Conservation (phyloP, 345 rosid species). For the Ceriops tagal region DNA sequence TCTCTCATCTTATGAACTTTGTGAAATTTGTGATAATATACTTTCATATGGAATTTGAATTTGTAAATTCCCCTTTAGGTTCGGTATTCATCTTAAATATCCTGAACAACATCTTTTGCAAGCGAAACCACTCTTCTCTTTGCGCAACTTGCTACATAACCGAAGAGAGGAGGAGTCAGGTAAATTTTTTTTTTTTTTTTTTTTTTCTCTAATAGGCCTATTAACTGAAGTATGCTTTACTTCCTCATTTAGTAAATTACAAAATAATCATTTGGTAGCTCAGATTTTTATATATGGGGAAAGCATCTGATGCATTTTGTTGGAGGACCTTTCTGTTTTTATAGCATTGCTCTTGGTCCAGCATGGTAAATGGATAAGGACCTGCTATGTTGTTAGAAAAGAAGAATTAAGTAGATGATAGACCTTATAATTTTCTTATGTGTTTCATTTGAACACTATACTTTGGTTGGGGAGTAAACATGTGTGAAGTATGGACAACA, state of each 20-base stretch:
- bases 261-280: background rate
- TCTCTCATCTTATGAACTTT: background rate
- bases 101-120: constrained; percentile 71
- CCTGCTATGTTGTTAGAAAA: too few relatives aligned
- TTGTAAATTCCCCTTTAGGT: constrained; percentile 38
- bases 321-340: too few relatives aligned
- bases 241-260: background rate
- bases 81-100: constrained; percentile 49
- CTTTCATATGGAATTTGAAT: constrained; percentile 21
- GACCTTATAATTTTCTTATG: background rate
- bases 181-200: constrained; percentile 22
- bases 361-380: too few relatives aligned
- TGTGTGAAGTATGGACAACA: background rate
- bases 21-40: background rate
- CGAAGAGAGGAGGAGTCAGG: constrained; percentile 58
- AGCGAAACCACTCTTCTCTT: constrained; percentile 61
- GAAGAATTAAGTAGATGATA: too few relatives aligned
- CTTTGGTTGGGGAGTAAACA: background rate
- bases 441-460: background rate
- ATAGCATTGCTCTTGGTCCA: too few relatives aligned
- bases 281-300: too few relatives aligned
- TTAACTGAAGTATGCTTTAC: background rate
- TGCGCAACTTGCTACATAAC: constrained; percentile 80
- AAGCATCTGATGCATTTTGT: too few relatives aligned
- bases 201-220: constrained; percentile 8